Evolutionary conservation across 768 basidiomycete genomes (phyloP), one percentile per base, ranked within the genome.

Genomic region (Tricholoma bakamatsutake): DNA sequence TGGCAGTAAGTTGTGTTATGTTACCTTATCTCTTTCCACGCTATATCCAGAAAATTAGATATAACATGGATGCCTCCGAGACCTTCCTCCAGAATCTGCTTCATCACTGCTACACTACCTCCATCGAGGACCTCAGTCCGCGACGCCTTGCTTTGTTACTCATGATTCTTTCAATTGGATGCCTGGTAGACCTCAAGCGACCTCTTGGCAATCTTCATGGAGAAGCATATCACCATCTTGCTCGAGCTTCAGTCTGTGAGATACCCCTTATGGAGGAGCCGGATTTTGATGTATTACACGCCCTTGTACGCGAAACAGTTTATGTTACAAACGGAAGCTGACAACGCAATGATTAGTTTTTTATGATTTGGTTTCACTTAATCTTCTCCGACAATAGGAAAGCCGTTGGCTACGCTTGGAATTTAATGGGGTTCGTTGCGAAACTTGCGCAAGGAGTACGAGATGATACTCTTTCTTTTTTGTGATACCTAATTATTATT

Each of bases 221-320:
- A 28, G 84, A 86, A 62, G 74, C 82, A 0, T 86, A 83, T 58
- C 83, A 85, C 66, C 83, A 82, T 63, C 76, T 87, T 18, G 84
- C 84, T 5, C 71, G 84, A 39, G 84, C 84, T 4, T 77, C 83
- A 30, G 79, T 85, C 33, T 88, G 86, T 64, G 87, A 87, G 61
- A 85, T 84, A 53, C 85, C 86, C 10, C 74, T 88, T 51, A 84
- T 86, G 80, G 84, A 86, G 61, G 84, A 87, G 58, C 85, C 87
- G 5, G 84, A 86, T 65, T 81, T 88, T 56, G 86, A 88, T 63
- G 81, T 84, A 46, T 76, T 88, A 33, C 84, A 87, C 65, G 79
- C 84, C 2, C 69, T 88, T 62, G 85, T 86, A 67, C 59, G 76
- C 56, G 43, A 45, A 3, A 51, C 35, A 3, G 21, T 10, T 24